These are phyloP conservation scores for Penicilliopsis zonata DNA, from an alignment of 495 filamentous ascomycete genomes.

Conservation along the genomic window DNA sequence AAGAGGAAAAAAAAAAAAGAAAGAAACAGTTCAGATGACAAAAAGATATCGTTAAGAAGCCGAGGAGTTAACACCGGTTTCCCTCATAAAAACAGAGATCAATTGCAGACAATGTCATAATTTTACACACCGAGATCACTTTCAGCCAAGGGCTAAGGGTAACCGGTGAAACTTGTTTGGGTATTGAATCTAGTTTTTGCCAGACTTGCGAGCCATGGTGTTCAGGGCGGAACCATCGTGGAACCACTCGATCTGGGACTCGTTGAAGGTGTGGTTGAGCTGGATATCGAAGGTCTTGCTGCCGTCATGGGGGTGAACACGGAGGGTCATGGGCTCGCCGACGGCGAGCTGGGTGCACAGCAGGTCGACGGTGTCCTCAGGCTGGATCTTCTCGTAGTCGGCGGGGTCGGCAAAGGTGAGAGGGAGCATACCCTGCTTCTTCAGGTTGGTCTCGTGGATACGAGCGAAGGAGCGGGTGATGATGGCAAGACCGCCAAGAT, in stretches of 20 bases:
- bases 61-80: conserved; percentile 28
- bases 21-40: conserved; percentile 21
- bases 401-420: conserved; percentile 88
- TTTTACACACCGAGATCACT: not conserved
- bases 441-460: conserved; percentile 99
- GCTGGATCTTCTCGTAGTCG: conserved; percentile 95
- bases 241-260: conserved; percentile 96
- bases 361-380: conserved; percentile 84
- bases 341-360: conserved; percentile 84
- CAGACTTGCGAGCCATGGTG: conserved; percentile 79
- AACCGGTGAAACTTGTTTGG: conserved; percentile 1
- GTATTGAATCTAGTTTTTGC: conserved; percentile 19
- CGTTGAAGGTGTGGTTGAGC: conserved; percentile 94
- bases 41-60: conserved; percentile 26
- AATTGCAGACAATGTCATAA: conserved; percentile 19
- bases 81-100: conserved; percentile 17
- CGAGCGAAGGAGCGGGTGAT: conserved; percentile 93
- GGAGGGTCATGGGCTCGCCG: conserved; percentile 87
- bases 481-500: conserved; percentile 94
- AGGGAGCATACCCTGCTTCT: conserved; percentile 99
- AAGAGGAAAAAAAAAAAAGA: conserved; percentile 19
- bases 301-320: conserved; percentile 73
- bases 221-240: conserved; percentile 92
- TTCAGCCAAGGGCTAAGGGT: not conserved
- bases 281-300: conserved; percentile 65